Evolutionary conservation across 306 rosid genomes (phyloP).

Genomic region (Spatholobus suberectus): DNA sequence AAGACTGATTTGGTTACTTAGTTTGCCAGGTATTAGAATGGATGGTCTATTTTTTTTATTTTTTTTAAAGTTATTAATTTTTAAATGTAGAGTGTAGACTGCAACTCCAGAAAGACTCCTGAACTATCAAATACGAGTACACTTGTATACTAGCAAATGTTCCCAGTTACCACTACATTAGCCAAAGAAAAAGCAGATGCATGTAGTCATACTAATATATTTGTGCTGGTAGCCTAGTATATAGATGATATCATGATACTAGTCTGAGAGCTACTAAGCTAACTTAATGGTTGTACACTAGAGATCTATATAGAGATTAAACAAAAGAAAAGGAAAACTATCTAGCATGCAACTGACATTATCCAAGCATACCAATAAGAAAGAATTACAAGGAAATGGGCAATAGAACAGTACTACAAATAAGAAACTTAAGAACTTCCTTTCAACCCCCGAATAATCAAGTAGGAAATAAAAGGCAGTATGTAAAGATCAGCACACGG

Average conservation of each 20-base stretch:
- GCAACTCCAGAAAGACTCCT: neutral
- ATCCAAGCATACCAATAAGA: neutral
- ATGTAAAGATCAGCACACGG: no score
- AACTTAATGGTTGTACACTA: neutral
- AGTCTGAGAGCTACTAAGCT: neutral
- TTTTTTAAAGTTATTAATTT: neutral
- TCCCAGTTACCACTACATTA: neutral
- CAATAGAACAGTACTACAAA: neutral
- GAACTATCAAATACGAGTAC: neutral
- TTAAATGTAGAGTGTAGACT: neutral
- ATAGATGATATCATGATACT: neutral
- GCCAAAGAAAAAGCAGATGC: constrained; percentile 1
- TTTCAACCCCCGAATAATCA: neutral
- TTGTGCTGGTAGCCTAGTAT: neutral
- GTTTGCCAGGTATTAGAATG: neutral
- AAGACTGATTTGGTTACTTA: neutral
- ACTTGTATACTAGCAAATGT: neutral
- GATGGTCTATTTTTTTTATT: neutral
- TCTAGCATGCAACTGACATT: neutral
- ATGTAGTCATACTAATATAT: neutral
- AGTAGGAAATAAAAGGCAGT: neutral
- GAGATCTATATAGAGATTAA: neutral
- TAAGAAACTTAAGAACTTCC: neutral
- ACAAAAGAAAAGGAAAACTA: neutral
- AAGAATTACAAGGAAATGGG: neutral